Evolutionary conservation across 2,329 filamentous ascomycete genomes (phyloP).

Genomic region (Hypoxylon sp.): DNA sequence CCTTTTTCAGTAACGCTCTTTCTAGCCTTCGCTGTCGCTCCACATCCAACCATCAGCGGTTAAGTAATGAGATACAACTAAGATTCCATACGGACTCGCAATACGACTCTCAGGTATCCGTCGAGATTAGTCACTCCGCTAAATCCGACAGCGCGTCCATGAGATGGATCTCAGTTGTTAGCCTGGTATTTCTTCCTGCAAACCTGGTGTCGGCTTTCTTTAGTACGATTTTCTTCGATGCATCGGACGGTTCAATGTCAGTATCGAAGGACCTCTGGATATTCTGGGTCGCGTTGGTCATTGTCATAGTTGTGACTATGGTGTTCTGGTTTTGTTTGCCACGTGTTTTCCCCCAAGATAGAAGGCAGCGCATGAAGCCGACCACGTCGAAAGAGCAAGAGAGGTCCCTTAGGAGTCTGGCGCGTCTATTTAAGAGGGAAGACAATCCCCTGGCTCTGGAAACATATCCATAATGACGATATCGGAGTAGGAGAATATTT

Average conservation of each 20-base stretch:
- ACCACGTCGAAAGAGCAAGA: neutral
- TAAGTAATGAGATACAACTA: constrained; percentile 22
- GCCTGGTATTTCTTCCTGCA: constrained; percentile 25
- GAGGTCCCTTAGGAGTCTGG: neutral
- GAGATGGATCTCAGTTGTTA: constrained; percentile 28
- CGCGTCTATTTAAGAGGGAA: neutral
- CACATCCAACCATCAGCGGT: constrained; percentile 17
- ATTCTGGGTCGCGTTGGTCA: constrained; percentile 16
- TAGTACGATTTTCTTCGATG: constrained; percentile 19
- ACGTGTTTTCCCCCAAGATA: neutral
- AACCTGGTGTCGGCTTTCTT: constrained; percentile 25
- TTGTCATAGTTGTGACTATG: constrained; percentile 11
- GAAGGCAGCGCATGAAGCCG: neutral
- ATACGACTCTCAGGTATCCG: constrained; percentile 21
- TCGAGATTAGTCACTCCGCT: constrained; percentile 20
- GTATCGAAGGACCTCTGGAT: constrained; percentile 26
- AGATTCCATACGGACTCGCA: constrained; percentile 22
- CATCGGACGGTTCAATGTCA: constrained; percentile 1
- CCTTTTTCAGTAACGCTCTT: constrained; percentile 21
- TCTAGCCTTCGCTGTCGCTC: constrained; percentile 23
- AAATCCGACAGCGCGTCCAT: constrained; percentile 23
- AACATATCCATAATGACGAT: neutral
- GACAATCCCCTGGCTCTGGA: neutral
- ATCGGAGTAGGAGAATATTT: neutral
- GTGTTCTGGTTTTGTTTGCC: constrained; percentile 17